These are phyloP conservation scores for Corynespora cassiicola DNA, from an alignment of 2,329 filamentous ascomycete genomes.

Conservation along the genomic window DNA sequence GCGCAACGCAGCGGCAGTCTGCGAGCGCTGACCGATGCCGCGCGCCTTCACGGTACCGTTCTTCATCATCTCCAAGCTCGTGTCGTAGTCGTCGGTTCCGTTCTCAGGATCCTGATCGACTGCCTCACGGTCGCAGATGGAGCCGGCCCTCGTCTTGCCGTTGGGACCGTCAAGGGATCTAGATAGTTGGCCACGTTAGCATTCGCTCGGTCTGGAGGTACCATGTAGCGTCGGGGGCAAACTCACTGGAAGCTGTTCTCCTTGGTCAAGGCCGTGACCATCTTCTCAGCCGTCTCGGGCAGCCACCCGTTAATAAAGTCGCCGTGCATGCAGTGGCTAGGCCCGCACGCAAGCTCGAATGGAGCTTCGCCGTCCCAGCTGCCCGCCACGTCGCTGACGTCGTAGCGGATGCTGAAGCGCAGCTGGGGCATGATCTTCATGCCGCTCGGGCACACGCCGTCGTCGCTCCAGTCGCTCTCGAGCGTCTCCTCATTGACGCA, in stretches of 20 bases:
- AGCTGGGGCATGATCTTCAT: conserved; percentile 52
- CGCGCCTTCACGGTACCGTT: too few relatives aligned
- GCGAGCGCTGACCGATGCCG: too few relatives aligned
- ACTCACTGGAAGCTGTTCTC: too few relatives aligned
- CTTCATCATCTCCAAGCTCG: conserved; percentile 36
- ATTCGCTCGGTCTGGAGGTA: too few relatives aligned
- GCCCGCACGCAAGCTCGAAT: conserved; percentile 46
- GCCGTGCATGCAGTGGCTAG: conserved; percentile 47
- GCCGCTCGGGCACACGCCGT: conserved; percentile 44
- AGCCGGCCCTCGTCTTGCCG: conserved; percentile 30
- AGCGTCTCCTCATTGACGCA: conserved; percentile 43
- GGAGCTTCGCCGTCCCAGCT: conserved; percentile 50
- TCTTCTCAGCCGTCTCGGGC: conserved; percentile 43
- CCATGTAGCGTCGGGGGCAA: too few relatives aligned
- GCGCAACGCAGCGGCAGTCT: too few relatives aligned
- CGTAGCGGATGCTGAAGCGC: conserved; percentile 52
- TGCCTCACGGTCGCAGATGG: conserved; percentile 31
- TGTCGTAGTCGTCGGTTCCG: conserved; percentile 47
- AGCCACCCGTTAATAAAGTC: conserved; percentile 55
- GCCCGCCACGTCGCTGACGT: conserved; percentile 46
- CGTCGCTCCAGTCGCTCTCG: conserved; percentile 28
- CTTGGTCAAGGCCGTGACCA: conserved; percentile 49
- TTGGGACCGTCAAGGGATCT: conserved; percentile 37
- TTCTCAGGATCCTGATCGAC: conserved; percentile 45
- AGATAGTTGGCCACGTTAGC: conserved; percentile 38